These are phyloP conservation scores for Escovopsis sp. DNA, from an alignment of 2,329 filamentous ascomycete species.

Conservation along the genomic window DNA sequence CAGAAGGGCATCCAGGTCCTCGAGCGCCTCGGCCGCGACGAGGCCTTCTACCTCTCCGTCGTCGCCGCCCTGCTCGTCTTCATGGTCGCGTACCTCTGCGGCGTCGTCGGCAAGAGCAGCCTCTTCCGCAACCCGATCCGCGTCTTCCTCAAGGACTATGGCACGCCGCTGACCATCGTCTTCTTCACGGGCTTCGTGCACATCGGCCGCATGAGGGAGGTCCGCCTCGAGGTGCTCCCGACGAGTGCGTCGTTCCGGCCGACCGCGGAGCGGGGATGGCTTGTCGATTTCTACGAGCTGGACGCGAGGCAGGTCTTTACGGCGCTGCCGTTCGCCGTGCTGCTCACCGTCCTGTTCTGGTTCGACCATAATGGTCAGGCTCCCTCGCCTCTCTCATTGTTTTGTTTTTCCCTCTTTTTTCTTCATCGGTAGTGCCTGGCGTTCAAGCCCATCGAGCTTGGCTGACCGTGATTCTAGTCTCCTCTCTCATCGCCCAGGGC, in stretches of 20 bases:
- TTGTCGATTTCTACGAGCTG: constrained; percentile 71
- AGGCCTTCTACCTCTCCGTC: constrained; percentile 65
- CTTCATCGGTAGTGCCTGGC: background rate
- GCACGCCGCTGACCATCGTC: constrained; percentile 64
- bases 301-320: constrained; percentile 59
- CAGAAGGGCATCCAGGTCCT: constrained; percentile 85
- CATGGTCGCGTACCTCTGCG: constrained; percentile 59
- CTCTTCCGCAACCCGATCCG: constrained; percentile 62
- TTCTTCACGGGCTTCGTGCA: constrained; percentile 88
- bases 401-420: too few species aligned
- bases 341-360: constrained; percentile 75
- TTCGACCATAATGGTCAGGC: constrained; percentile 70
- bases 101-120: constrained; percentile 51
- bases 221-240: constrained; percentile 56
- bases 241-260: constrained; percentile 67
- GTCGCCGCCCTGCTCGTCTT: constrained; percentile 64
- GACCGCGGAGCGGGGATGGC: constrained; percentile 57
- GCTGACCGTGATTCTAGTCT: constrained; percentile 34
- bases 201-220: constrained; percentile 62
- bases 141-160: constrained; percentile 80
- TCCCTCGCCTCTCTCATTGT: background rate
- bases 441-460: background rate
- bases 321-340: constrained; percentile 71
- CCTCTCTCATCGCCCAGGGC: constrained; percentile 67
- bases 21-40: constrained; percentile 51